Evolutionary conservation across 129 eudicot species (phyloP).

Genomic region (Centella asiatica): DNA sequence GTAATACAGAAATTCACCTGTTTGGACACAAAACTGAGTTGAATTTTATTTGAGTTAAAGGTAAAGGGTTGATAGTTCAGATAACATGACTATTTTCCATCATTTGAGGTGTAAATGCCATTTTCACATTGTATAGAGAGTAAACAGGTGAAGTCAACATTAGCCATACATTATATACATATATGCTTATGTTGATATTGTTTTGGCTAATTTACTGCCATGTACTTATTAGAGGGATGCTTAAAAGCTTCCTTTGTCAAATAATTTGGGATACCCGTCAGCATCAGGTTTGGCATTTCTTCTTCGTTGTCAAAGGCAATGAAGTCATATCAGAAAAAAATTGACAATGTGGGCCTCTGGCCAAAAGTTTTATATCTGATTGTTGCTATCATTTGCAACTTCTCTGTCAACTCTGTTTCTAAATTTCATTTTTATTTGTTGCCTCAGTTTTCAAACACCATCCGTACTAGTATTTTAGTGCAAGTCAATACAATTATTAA

Average conservation of each 20-base stretch:
- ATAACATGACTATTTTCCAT: too few species aligned
- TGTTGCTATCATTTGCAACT: background rate
- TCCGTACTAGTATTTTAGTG: too few species aligned
- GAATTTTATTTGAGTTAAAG: too few species aligned
- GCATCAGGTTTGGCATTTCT: background rate
- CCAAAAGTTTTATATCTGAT: background rate
- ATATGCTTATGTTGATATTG: too few species aligned
- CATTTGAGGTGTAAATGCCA: too few species aligned
- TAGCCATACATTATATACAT: too few species aligned
- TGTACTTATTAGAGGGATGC: too few species aligned
- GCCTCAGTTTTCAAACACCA: background rate
- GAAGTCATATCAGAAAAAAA: background rate
- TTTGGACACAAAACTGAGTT: background rate
- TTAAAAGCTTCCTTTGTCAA: background rate
- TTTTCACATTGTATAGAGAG: too few species aligned
- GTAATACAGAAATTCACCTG: background rate
- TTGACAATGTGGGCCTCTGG: constrained; percentile 1
- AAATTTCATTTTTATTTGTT: background rate
- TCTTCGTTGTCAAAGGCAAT: background rate
- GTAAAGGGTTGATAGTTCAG: background rate
- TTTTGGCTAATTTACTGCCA: too few species aligned
- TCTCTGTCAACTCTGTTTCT: background rate
- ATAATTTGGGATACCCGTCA: too few species aligned
- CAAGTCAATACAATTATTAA: too few species aligned
- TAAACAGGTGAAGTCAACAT: too few species aligned